phyloP scores from a whole-genome alignment of 208 protist genomes.

The Leishmania amazonensis region DNA sequence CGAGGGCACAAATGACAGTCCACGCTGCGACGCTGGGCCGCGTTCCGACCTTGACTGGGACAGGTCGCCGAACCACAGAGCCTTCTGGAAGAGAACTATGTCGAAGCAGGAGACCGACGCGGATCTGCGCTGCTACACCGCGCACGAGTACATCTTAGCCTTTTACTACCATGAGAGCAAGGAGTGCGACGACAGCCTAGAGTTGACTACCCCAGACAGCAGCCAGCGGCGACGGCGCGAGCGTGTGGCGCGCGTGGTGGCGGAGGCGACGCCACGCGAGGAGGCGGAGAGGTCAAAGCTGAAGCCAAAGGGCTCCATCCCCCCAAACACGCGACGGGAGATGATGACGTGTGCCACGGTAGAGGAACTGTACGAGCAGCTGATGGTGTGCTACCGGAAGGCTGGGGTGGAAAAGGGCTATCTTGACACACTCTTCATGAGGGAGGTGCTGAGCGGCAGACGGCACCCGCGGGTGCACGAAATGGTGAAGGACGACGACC shows the following conservation, averaged over 20 bases:
- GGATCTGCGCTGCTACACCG: constrained; percentile 24
- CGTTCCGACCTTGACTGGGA: not conserved
- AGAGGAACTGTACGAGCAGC: constrained; percentile 14
- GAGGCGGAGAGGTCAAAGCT: constrained; percentile 69
- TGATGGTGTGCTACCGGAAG: constrained; percentile 12
- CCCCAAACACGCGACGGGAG: not conserved
- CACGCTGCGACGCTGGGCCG: not conserved
- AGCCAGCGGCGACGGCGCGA: constrained; percentile 13
- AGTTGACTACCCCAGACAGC: not conserved
- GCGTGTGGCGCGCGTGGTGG: constrained; percentile 12
- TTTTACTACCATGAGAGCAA: constrained; percentile 27
- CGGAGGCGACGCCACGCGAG: constrained; percentile 60
- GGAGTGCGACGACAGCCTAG: constrained; percentile 9
- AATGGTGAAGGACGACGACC: not conserved
- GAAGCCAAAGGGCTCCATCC: not conserved
- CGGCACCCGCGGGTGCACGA: constrained; percentile 12
- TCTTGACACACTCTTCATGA: constrained; percentile 24
- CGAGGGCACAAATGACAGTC: not conserved
- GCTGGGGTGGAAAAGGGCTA: constrained; percentile 24
- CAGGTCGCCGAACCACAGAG: not conserved
- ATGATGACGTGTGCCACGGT: constrained; percentile 2
- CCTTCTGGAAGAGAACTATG: constrained; percentile 10
- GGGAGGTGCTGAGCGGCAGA: constrained; percentile 16
- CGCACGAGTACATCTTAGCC: constrained; percentile 20
- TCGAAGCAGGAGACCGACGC: constrained; percentile 19